A percentile compares a stretch with the other conserved stretches of the same genome.
Evolutionary conservation across 306 rosid genomes (phyloP).

Genomic region (Pueraria montana): DNA sequence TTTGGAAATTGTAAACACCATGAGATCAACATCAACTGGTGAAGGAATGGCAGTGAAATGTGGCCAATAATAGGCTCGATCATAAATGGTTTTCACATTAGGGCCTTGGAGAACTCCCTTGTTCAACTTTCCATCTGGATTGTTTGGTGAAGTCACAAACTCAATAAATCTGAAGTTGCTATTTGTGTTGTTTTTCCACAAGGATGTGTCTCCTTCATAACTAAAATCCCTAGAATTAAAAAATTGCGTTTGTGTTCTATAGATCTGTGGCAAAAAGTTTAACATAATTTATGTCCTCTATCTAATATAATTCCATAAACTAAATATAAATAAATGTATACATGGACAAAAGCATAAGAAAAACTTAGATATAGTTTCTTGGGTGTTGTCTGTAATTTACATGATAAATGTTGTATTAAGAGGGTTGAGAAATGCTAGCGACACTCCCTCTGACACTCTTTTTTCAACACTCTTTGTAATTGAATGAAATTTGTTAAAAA

Average conservation of each 20-base stretch:
- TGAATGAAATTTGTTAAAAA: too few species aligned
- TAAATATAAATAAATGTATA: too few species aligned
- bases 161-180: slow-evolving; percentile 44
- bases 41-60: slow-evolving; percentile 66
- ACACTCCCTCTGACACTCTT: too few species aligned
- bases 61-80: slow-evolving; percentile 68
- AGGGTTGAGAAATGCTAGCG: too few species aligned
- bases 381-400: too few species aligned
- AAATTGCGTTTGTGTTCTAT: slow-evolving; percentile 50
- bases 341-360: too few species aligned
- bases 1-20: slow-evolving; percentile 62
- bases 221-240: slow-evolving; percentile 44
- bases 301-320: too few species aligned
- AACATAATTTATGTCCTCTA: neutral
- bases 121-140: slow-evolving; percentile 65
- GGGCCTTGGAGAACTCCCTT: slow-evolving; percentile 48
- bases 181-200: slow-evolving; percentile 44
- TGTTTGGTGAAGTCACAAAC: slow-evolving; percentile 72
- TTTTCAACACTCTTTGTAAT: too few species aligned
- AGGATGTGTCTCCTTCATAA: slow-evolving; percentile 58
- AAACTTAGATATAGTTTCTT: too few species aligned
- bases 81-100: slow-evolving; percentile 52
- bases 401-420: too few species aligned
- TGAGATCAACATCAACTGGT: slow-evolving; percentile 61
- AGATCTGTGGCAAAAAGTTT: neutral